Evolutionary conservation across 176 grass and related monocot genomes (phyloP), one percentile per base, ranked within the genome.

Genomic region (Rhipidocladum racemiflorum): DNA sequence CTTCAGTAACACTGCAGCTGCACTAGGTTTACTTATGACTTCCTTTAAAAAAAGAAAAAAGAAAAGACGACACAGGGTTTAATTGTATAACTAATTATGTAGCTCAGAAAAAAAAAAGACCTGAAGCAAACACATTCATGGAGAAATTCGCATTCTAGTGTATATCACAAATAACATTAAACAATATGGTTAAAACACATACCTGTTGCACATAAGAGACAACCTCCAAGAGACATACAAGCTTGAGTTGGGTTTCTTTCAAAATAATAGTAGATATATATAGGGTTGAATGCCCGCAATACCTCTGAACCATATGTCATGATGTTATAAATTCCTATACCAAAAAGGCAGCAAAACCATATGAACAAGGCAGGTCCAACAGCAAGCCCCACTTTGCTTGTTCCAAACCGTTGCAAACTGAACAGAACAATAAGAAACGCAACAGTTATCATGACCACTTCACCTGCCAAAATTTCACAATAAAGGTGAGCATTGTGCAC

Each of bases 331-430:
- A 99, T 87, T 77, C 96, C 96, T 75, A 99, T 88, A 51, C 85
- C 90, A 61, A 87, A 85, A 76, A 99, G 90, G 65, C 86, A 99
- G 69, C 92, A 99, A 88, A 99, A 99, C 96, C 96, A 99, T 90
- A 95, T 73, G 72, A 99, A 95, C 81, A 99, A 81, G 28, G 87
- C 87, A 72, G 92, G 92, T 25, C 92, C 92, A 76, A 99, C 89
- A 61, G 76, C 88, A 88, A 99, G 89, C 68, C 91, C 92, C 34
- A 99, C 87, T 91, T 99, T 99, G 79, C 92, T 99, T 18, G 92
- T 95, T 68, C 96, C 91, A 84, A 95, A 98, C 67, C 89, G 83
- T 82, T 98, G 96, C 70, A 98, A 60, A 82, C 89, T 95, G 83
- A 98, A 98, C 34, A 98, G 81, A 61, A 98, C 84, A 79, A 95